phyloP scores from a whole-genome alignment of 352 stramenopile genomes.

The Ophiocytium majus region DNA sequence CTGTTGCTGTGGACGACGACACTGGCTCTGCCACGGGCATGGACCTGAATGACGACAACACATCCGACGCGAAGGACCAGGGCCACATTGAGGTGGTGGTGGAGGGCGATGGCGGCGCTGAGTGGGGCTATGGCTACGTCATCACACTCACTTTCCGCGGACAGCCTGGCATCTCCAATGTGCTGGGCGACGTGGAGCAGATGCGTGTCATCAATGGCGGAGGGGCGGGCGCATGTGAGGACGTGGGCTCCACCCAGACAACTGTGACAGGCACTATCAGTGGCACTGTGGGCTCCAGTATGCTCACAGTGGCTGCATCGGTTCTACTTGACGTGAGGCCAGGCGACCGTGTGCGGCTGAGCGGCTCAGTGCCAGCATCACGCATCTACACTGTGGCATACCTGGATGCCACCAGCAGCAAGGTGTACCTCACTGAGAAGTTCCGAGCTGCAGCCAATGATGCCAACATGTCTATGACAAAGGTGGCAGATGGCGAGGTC shows the following conservation, averaged over 20 bases:
- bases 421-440: constrained; percentile 35
- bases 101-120: constrained; percentile 62
- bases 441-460: too few species aligned
- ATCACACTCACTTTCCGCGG: constrained; percentile 63
- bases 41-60: constrained; percentile 27
- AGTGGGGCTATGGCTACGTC: constrained; percentile 67
- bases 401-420: not conserved
- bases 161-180: constrained; percentile 58
- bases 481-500: constrained; percentile 59
- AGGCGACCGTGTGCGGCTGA: constrained; percentile 58
- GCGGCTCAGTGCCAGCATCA: constrained; percentile 26
- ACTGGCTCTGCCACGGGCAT: constrained; percentile 59
- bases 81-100: constrained; percentile 64
- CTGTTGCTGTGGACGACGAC: constrained; percentile 69
- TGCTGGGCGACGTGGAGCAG: constrained; percentile 63
- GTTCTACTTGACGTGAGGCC: constrained; percentile 35
- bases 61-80: constrained; percentile 60
- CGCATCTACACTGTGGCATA: constrained; percentile 50
- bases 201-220: constrained; percentile 61
- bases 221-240: constrained; percentile 62
- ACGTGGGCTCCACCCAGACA: constrained; percentile 60
- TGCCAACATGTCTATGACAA: not conserved
- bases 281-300: constrained; percentile 44
- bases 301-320: constrained; percentile 31
- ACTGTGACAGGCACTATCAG: constrained; percentile 59